These are phyloP conservation scores for Vickermania ingenoplastis DNA, from an alignment of 208 protist species.

Conservation along the genomic window DNA sequence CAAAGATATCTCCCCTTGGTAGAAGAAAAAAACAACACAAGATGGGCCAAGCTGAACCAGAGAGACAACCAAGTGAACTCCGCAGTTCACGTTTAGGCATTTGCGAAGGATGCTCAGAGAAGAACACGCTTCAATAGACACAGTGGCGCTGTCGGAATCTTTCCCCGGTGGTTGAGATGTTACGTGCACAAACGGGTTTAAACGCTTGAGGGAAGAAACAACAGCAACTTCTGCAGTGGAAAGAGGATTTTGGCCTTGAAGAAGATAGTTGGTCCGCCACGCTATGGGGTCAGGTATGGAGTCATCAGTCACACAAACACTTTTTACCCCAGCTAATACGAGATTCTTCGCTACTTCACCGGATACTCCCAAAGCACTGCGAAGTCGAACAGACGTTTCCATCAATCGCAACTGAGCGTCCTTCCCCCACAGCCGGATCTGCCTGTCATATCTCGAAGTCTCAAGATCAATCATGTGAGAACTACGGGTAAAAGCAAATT, in stretches of 20 bases:
- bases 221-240: constrained; percentile 15
- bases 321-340: constrained; percentile 79
- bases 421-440: constrained; percentile 90
- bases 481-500: neutral
- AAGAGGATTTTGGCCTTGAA: constrained; percentile 20
- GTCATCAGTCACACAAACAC: constrained; percentile 35
- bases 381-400: constrained; percentile 39
- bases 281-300: constrained; percentile 15
- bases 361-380: constrained; percentile 39
- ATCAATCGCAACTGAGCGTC: constrained; percentile 80
- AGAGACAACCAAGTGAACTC: no score
- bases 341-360: constrained; percentile 88
- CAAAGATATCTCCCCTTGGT: neutral
- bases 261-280: constrained; percentile 37
- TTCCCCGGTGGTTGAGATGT: no score
- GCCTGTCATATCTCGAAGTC: constrained; percentile 85
- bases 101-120: no score
- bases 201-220: constrained; percentile 12
- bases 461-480: constrained; percentile 37
- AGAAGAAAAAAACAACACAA: neutral
- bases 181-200: constrained; percentile 38
- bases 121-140: no score
- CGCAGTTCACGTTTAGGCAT: no score
- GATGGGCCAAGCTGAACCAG: no score
- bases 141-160: no score